Percentiles rank a stretch among this genome's conserved stretches.
These are phyloP conservation scores for Inonotus obliquus DNA, from an alignment of 1,284 basidiomycete genomes.

Conservation along the genomic window DNA sequence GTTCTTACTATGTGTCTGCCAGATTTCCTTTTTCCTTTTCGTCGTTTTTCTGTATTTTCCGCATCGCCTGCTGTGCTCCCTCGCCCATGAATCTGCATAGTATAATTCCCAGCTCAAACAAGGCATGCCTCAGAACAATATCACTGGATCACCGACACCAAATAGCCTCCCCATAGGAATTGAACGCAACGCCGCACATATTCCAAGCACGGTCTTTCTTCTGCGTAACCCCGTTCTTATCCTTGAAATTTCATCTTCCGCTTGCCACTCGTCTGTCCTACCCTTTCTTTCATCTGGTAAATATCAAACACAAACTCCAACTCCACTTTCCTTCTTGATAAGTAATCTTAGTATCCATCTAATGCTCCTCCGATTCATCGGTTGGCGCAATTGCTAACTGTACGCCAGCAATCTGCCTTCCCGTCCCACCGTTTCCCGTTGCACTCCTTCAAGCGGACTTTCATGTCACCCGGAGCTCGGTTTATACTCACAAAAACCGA, in stretches of 20 bases:
- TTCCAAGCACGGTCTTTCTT: constrained; percentile 49
- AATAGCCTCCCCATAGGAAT: constrained; percentile 29
- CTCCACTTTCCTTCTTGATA: constrained; percentile 65
- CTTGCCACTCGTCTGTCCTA: constrained; percentile 16
- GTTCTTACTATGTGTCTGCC: background rate
- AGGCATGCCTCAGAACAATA: background rate
- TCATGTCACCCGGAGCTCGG: constrained; percentile 22
- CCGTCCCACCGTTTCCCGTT: constrained; percentile 35
- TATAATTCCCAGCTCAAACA: background rate
- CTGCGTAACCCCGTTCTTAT: constrained; percentile 41
- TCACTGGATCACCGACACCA: constrained; percentile 7
- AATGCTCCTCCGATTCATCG: constrained; percentile 33
- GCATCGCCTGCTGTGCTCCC: background rate
- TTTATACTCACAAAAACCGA: constrained; percentile 49
- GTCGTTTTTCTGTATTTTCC: background rate
- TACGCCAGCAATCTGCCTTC: constrained; percentile 42
- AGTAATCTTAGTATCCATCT: constrained; percentile 47
- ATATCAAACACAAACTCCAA: constrained; percentile 47
- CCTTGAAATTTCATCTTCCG: constrained; percentile 28
- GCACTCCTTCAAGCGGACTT: constrained; percentile 54
- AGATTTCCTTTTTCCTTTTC: background rate
- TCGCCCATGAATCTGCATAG: background rate
- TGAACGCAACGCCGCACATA: constrained; percentile 53
- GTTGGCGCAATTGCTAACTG: constrained; percentile 37
- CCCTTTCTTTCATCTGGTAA: constrained; percentile 23